phyloP scores from a whole-genome alignment of 2,329 filamentous ascomycete species.

The Pestalotiopsis sp. region DNA sequence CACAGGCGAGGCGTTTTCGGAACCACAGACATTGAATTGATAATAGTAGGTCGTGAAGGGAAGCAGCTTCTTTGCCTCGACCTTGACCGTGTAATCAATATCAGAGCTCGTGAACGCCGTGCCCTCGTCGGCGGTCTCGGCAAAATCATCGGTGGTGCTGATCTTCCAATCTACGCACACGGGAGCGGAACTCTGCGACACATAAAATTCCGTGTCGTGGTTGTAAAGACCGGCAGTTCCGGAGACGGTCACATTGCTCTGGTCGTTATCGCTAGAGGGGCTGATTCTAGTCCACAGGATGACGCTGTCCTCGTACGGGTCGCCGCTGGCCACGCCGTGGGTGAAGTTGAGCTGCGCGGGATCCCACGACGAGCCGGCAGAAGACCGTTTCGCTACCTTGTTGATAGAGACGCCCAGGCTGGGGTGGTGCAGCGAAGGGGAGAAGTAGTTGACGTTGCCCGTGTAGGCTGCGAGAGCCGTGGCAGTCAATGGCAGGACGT shows the following conservation, averaged over 20 bases:
- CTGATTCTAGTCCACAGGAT: conserved; percentile 50
- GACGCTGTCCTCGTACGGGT: conserved; percentile 56
- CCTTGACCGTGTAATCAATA: conserved; percentile 75
- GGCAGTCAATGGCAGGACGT: conserved; percentile 16
- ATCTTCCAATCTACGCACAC: conserved; percentile 71
- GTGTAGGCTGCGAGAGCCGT: conserved; percentile 28
- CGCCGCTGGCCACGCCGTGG: conserved; percentile 55
- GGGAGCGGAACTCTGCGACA: conserved; percentile 56
- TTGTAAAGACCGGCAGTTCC: conserved; percentile 42
- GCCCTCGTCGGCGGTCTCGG: conserved; percentile 53
- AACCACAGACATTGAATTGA: conserved; percentile 70
- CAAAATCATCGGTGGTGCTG: conserved; percentile 45
- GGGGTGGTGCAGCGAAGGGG: conserved; percentile 62
- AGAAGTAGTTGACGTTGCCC: conserved; percentile 61
- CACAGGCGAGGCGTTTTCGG: conserved; percentile 61
- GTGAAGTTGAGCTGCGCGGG: conserved; percentile 58
- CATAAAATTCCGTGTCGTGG: conserved; percentile 45
- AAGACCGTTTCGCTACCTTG: conserved; percentile 59
- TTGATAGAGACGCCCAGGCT: conserved; percentile 59
- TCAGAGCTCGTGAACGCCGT: conserved; percentile 71
- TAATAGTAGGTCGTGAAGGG: conserved; percentile 69
- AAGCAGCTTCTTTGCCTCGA: conserved; percentile 65
- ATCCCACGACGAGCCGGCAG: conserved; percentile 44
- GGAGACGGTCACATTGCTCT: conserved; percentile 44
- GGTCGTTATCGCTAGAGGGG: conserved; percentile 45